A percentile compares a stretch with the other conserved stretches of the same genome.
Conservation (phyloP, 805 yeast genomes). For the Grigorovia transvaalensis region DNA sequence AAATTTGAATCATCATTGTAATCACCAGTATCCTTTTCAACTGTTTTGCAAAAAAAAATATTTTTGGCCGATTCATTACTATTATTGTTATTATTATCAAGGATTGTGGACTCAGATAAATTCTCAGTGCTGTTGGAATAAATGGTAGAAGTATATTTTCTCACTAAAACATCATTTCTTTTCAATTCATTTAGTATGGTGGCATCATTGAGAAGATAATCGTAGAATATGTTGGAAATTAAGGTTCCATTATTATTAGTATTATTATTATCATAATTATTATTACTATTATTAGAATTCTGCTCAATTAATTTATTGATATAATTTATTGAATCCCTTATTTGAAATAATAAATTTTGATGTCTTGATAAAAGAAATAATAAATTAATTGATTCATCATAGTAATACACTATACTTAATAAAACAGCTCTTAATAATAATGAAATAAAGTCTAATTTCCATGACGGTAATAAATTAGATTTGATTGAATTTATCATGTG, state of each 20-base stretch:
- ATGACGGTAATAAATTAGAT: conserved; percentile 18
- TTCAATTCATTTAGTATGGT: neutral
- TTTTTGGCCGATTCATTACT: neutral
- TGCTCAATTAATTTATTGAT: conserved; percentile 13
- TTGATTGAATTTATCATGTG: conserved; percentile 2
- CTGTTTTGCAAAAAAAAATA: neutral
- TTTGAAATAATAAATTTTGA: conserved; percentile 25
- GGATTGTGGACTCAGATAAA: neutral
- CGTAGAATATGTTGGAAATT: conserved; percentile 4
- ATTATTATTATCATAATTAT: neutral
- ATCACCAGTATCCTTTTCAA: neutral
- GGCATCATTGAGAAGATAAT: conserved; percentile 1
- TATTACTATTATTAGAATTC: neutral
- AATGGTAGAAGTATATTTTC: neutral
- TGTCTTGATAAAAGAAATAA: conserved; percentile 38
- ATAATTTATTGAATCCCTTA: conserved; percentile 15
- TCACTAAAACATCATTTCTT: neutral
- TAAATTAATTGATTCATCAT: conserved; percentile 43
- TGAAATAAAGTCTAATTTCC: conserved; percentile 48
- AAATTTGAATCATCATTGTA: neutral
- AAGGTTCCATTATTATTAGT: conserved; percentile 2
- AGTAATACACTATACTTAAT: conserved; percentile 41
- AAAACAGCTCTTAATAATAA: conserved; percentile 47
- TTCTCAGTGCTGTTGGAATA: conserved; percentile 6
- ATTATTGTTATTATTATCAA: neutral